Percentiles rank a stretch among this genome's conserved stretches.
phyloP scores from a whole-genome alignment of 495 filamentous ascomycete species.

The Hypoxylon lienhwacheense region DNA sequence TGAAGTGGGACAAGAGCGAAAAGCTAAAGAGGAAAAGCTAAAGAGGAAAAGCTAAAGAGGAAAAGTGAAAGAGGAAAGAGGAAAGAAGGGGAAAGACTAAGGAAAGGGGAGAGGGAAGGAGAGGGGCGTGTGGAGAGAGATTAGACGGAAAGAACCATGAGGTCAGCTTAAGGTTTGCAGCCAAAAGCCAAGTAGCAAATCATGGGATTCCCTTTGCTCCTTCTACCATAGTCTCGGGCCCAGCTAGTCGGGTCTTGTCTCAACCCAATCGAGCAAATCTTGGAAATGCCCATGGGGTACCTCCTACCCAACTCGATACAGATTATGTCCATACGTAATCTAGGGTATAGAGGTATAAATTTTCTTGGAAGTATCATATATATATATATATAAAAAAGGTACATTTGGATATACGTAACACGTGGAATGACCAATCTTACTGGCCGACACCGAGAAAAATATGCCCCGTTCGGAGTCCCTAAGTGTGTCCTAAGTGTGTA shows the following conservation, averaged over 20 bases:
- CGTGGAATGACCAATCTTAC: conserved; percentile 17
- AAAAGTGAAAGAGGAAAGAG: conserved; percentile 35
- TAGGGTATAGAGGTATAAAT: conserved; percentile 14
- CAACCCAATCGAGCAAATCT: conserved; percentile 30
- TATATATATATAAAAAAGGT: neutral
- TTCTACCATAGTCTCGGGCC: conserved; percentile 36
- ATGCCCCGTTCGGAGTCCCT: conserved; percentile 23
- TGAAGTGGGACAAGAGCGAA: no score
- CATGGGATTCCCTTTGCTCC: conserved; percentile 34
- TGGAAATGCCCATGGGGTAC: conserved; percentile 28
- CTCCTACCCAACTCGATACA: conserved; percentile 25
- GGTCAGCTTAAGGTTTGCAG: conserved; percentile 42
- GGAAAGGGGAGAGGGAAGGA: conserved; percentile 1
- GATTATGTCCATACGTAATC: conserved; percentile 10
- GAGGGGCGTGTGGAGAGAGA: conserved; percentile 11
- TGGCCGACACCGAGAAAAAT: conserved; percentile 16
- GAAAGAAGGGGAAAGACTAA: neutral
- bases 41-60: conserved; percentile 8
- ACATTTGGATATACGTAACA: neutral
- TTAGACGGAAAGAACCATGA: conserved; percentile 24
- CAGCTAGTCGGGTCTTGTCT: conserved; percentile 33
- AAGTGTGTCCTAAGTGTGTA: conserved; percentile 1
- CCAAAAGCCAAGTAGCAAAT: conserved; percentile 39
- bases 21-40: no score
- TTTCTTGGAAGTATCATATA: neutral